Conservation (phyloP, 495 filamentous ascomycete genomes). For the Rostrohypoxylon terebratum region DNA sequence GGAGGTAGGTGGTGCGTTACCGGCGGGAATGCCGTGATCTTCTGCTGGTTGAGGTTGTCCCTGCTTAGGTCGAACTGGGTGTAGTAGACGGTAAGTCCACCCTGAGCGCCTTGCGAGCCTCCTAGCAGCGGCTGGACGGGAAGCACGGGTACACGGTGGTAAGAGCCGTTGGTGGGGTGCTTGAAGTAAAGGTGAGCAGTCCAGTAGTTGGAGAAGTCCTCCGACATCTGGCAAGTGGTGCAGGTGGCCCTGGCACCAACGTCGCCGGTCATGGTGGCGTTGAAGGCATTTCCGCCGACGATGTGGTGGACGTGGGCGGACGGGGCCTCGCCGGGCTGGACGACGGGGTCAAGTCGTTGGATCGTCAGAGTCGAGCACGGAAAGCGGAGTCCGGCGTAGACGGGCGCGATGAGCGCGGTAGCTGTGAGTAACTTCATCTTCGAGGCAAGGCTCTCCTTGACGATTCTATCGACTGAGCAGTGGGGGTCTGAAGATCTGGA, state of each 20-base stretch:
- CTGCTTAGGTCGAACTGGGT: conserved; percentile 49
- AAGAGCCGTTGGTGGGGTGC: conserved; percentile 54
- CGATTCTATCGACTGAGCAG: conserved; percentile 9
- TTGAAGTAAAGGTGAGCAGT: conserved; percentile 56
- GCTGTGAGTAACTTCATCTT: conserved; percentile 55
- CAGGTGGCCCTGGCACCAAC: conserved; percentile 50
- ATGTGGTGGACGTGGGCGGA: conserved; percentile 38
- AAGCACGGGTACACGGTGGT: conserved; percentile 50
- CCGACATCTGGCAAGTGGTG: conserved; percentile 51
- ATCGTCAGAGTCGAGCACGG: conserved; percentile 56
- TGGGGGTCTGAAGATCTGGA: conserved; percentile 14
- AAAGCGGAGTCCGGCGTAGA: conserved; percentile 53
- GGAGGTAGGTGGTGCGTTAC: conserved; percentile 24
- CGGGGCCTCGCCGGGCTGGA: conserved; percentile 47
- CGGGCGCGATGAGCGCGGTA: conserved; percentile 55
- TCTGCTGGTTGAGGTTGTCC: conserved; percentile 45
- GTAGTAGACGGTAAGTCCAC: conserved; percentile 57
- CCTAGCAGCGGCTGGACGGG: conserved; percentile 48
- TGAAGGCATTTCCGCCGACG: conserved; percentile 51
- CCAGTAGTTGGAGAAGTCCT: conserved; percentile 58
- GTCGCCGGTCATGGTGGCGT: conserved; percentile 53
- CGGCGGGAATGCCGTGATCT: conserved; percentile 50
- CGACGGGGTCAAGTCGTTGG: conserved; percentile 54
- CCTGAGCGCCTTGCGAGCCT: conserved; percentile 49
- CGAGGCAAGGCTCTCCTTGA: not conserved